These are phyloP conservation scores for Dipteronia dyeriana DNA, from an alignment of 345 rosid species.

Conservation along the genomic window DNA sequence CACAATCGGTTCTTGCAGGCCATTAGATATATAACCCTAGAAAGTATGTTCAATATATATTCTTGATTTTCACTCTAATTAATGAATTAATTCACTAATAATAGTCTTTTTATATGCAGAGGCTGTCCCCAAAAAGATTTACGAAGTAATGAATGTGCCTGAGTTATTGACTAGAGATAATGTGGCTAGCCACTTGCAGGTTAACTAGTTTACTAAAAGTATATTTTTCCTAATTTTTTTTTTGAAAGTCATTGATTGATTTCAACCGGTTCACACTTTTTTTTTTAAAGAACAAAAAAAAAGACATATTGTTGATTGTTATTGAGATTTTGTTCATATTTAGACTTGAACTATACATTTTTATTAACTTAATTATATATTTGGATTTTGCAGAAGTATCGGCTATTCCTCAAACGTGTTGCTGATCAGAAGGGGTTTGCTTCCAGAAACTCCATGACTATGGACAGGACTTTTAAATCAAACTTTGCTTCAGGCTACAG, in stretches of 20 bases:
- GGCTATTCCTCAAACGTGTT: slow-evolving; percentile 54
- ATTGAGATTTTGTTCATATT: background rate
- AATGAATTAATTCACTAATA: background rate
- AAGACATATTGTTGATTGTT: background rate
- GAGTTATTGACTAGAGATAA: slow-evolving; percentile 70
- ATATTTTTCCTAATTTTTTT: background rate
- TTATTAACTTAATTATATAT: background rate
- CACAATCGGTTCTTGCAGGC: slow-evolving; percentile 68
- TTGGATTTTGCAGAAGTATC: slow-evolving; percentile 58
- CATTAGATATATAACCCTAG: slow-evolving; percentile 52
- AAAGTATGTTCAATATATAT: slow-evolving; percentile 45
- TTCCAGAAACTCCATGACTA: slow-evolving; percentile 4
- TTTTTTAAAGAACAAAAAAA: no score
- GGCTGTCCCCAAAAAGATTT: slow-evolving; percentile 79
- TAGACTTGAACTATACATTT: no score
- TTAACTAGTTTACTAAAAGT: slow-evolving; percentile 17
- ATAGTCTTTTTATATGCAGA: slow-evolving; percentile 33
- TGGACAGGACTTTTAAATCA: slow-evolving; percentile 28
- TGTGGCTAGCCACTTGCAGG: slow-evolving; percentile 83
- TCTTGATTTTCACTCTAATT: background rate
- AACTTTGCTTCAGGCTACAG: slow-evolving; percentile 34
- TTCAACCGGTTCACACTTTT: background rate
- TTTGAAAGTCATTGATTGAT: background rate
- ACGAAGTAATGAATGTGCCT: slow-evolving; percentile 64
- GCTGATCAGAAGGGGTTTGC: slow-evolving; percentile 31